phyloP scores from a whole-genome alignment of 78 protist genomes.

The Cyanophora paradoxa region DNA sequence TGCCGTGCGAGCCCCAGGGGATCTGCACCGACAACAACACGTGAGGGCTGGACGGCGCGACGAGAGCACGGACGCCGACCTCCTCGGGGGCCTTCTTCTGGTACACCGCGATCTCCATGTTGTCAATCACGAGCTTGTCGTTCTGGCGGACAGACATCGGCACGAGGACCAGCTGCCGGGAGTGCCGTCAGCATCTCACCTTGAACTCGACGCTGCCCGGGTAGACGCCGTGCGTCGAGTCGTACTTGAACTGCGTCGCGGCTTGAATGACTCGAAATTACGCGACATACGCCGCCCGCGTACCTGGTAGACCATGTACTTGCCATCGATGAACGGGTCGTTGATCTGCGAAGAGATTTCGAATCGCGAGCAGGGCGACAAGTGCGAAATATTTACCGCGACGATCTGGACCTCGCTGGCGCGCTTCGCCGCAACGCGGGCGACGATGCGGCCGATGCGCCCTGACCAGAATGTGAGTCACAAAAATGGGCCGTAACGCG shows the following conservation, averaged over 20 bases:
- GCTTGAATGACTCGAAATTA: neutral
- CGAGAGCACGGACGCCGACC: no score
- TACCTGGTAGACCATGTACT: slow-evolving; percentile 61
- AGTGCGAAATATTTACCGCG: no score
- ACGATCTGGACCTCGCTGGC: slow-evolving; percentile 53
- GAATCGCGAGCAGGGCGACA: no score
- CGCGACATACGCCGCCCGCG: neutral
- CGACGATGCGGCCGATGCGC: slow-evolving; percentile 96
- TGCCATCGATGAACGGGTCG: slow-evolving; percentile 92
- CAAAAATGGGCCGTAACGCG: no score
- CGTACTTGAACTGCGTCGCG: slow-evolving; percentile 63
- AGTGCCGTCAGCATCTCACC: no score
- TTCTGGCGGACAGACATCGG: neutral
- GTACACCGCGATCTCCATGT: slow-evolving; percentile 59
- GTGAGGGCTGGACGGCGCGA: no score
- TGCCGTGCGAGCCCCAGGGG: slow-evolving; percentile 37
- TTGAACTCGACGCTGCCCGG: slow-evolving; percentile 56
- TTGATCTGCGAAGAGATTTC: no score
- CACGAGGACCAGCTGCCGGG: slow-evolving; percentile 14
- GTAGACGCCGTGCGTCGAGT: slow-evolving; percentile 94
- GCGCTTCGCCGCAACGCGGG: slow-evolving; percentile 58
- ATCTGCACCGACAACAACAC: no score
- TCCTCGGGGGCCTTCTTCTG: slow-evolving; percentile 26
- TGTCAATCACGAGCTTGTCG: slow-evolving; percentile 70
- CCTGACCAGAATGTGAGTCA: slow-evolving; percentile 94